These are phyloP conservation scores for Hypoxylon sp. DNA, from an alignment of 2,329 filamentous ascomycete genomes.

Conservation along the genomic window DNA sequence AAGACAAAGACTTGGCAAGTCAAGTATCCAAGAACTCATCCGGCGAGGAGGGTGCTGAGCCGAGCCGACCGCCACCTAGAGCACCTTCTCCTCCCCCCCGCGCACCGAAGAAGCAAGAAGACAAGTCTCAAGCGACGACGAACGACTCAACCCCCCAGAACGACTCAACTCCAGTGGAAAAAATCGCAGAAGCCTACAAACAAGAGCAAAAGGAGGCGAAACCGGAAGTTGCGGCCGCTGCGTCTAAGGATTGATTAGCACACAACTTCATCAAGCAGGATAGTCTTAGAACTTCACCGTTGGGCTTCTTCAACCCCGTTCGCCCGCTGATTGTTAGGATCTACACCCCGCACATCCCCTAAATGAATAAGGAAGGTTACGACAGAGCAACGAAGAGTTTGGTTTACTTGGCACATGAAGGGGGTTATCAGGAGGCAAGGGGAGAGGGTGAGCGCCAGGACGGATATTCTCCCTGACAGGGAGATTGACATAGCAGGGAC, in stretches of 20 bases:
- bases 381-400: slow-evolving; percentile 47
- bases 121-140: slow-evolving; percentile 45
- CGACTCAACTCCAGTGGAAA: slow-evolving; percentile 46
- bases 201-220: slow-evolving; percentile 49
- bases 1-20: slow-evolving; percentile 87
- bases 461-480: slow-evolving; percentile 28
- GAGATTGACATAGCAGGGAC: slow-evolving; percentile 36
- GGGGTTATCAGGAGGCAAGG: slow-evolving; percentile 40
- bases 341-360: slow-evolving; percentile 38
- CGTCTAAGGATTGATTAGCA: slow-evolving; percentile 49
- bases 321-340: slow-evolving; percentile 40
- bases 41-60: slow-evolving; percentile 51
- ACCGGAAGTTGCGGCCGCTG: slow-evolving; percentile 40
- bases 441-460: slow-evolving; percentile 19
- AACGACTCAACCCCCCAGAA: slow-evolving; percentile 49
- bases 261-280: slow-evolving; percentile 36
- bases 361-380: slow-evolving; percentile 47
- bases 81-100: slow-evolving; percentile 55
- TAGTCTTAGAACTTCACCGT: slow-evolving; percentile 34
- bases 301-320: slow-evolving; percentile 24
- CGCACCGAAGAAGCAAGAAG: slow-evolving; percentile 51
- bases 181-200: slow-evolving; percentile 47
- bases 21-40: slow-evolving; percentile 78
- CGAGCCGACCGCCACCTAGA: slow-evolving; percentile 52
- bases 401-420: slow-evolving; percentile 47